A percentile compares a stretch with the other conserved stretches of the same genome.
Conservation (phyloP, 306 rosid genomes). For the Rosa rugosa region DNA sequence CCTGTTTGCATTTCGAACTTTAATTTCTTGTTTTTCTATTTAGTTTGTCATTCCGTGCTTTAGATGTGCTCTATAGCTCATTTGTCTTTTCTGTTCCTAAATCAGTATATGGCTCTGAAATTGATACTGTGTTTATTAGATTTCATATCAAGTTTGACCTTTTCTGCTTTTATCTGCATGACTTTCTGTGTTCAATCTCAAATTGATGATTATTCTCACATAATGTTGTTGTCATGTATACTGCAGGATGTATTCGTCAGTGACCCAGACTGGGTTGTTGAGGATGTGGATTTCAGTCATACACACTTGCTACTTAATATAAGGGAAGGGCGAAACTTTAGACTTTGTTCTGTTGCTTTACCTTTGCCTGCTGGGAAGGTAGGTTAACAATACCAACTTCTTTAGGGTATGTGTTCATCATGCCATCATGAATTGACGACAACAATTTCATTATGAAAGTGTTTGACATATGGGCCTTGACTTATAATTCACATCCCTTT, state of each 20-base stretch:
- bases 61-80: background rate
- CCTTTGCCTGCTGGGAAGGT: conserved; percentile 78
- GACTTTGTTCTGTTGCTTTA: conserved; percentile 70
- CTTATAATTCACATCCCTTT: conserved; percentile 14
- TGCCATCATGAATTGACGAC: conserved; percentile 11
- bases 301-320: conserved; percentile 63
- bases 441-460: conserved; percentile 16
- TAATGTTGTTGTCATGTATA: conserved; percentile 15
- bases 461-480: background rate
- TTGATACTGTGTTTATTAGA: background rate
- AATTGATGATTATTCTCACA: conserved; percentile 13
- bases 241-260: conserved; percentile 63
- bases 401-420: conserved; percentile 23
- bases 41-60: background rate
- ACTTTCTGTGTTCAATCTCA: conserved; percentile 3
- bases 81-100: background rate
- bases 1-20: background rate
- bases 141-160: background rate
- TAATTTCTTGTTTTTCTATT: background rate
- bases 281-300: conserved; percentile 81
- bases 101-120: background rate
- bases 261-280: conserved; percentile 49
- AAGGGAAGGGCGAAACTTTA: conserved; percentile 58
- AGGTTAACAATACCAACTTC: conserved; percentile 25
- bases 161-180: conserved; percentile 1